Evolutionary conservation across 2,329 filamentous ascomycete genomes (phyloP).

Genomic region (Thielaviopsis ethacetica): DNA sequence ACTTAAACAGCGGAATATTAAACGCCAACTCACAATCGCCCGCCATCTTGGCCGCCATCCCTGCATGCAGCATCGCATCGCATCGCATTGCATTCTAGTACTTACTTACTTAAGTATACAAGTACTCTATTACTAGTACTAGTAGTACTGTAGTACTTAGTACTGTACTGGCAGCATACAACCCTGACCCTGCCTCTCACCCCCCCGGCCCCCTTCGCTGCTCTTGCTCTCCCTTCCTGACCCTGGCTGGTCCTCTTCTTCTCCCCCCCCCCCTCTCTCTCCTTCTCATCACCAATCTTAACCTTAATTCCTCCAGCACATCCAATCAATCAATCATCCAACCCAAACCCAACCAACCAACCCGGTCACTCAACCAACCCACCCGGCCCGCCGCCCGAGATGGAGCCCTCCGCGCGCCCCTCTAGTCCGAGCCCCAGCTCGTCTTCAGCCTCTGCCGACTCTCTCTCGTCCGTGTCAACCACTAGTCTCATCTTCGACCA

Average conservation of each 20-base stretch:
- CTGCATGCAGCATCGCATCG: background rate
- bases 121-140: too few relatives aligned
- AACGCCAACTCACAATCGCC: background rate
- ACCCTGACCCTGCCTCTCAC: background rate
- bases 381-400: background rate
- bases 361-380: too few relatives aligned
- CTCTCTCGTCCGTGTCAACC: slow-evolving; percentile 63
- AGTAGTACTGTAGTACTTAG: too few relatives aligned
- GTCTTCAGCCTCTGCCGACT: slow-evolving; percentile 26
- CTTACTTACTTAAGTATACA: too few relatives aligned
- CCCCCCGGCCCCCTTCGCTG: too few relatives aligned
- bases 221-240: too few relatives aligned
- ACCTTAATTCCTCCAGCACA: background rate
- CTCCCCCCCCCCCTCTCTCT: background rate
- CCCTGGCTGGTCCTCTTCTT: background rate
- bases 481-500: slow-evolving; percentile 71
- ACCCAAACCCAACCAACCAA: too few relatives aligned
- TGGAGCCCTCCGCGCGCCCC: background rate
- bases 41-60: background rate
- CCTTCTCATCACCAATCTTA: background rate
- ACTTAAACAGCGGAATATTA: background rate
- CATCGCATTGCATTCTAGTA: background rate
- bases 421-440: background rate
- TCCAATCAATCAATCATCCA: too few relatives aligned
- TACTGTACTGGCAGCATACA: too few relatives aligned